A percentile compares a stretch with the other conserved stretches of the same genome.
These are phyloP conservation scores for Asterophora lycoperdoides DNA, from an alignment of 768 basidiomycete genomes.

Conservation along the genomic window DNA sequence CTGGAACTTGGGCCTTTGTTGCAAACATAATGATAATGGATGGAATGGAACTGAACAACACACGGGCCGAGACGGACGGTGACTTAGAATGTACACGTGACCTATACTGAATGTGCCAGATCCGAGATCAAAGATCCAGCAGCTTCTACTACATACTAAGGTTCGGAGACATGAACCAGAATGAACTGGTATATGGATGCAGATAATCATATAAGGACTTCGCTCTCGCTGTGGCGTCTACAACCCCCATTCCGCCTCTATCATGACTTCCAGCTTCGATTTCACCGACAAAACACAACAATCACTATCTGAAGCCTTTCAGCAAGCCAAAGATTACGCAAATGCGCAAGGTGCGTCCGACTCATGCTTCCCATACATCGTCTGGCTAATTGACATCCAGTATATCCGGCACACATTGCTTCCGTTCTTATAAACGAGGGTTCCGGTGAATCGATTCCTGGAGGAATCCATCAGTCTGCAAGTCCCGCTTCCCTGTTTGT, in stretches of 20 bases:
- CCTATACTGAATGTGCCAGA: too few species aligned
- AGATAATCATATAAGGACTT: neutral
- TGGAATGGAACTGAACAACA: too few species aligned
- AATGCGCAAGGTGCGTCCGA: slow-evolving; percentile 65
- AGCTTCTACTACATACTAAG: too few species aligned
- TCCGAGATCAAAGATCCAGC: too few species aligned
- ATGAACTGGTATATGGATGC: neutral
- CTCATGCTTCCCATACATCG: neutral
- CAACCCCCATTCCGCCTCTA: neutral
- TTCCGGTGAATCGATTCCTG: slow-evolving; percentile 30
- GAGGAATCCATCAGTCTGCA: slow-evolving; percentile 25
- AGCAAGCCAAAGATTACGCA: slow-evolving; percentile 80
- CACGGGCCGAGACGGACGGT: too few species aligned
- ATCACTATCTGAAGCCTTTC: slow-evolving; percentile 64
- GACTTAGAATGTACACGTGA: neutral
- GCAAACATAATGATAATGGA: too few species aligned
- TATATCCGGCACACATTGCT: slow-evolving; percentile 80
- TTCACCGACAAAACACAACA: slow-evolving; percentile 84
- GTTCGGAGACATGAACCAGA: too few species aligned
- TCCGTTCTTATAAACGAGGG: slow-evolving; percentile 76
- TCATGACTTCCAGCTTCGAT: slow-evolving; percentile 59
- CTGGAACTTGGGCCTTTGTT: too few species aligned
- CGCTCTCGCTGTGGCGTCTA: too few species aligned
- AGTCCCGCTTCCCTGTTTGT: slow-evolving; percentile 59
- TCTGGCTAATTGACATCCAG: slow-evolving; percentile 32